These are phyloP conservation scores for Hura crepitans DNA, from an alignment of 441 rosid genomes.

Conservation along the genomic window DNA sequence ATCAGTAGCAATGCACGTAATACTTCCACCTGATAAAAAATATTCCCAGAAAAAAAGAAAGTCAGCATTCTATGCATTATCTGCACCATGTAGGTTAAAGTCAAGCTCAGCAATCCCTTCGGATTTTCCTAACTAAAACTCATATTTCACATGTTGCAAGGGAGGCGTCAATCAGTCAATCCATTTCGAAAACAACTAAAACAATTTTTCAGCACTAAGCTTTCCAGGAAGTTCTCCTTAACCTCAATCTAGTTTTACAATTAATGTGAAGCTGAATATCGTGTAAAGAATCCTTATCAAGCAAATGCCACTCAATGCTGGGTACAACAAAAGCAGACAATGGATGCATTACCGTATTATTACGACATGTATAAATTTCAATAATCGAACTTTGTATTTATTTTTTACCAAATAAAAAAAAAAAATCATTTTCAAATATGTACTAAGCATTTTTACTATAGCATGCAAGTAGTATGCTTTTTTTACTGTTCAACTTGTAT, in stretches of 20 bases:
- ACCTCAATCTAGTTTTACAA: background rate
- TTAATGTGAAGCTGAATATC: background rate
- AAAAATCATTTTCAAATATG: too few relatives aligned
- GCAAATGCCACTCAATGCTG: background rate
- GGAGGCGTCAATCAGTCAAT: background rate
- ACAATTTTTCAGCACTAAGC: background rate
- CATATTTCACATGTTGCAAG: background rate
- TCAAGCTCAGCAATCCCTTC: background rate
- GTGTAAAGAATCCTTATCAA: background rate
- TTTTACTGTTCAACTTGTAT: too few relatives aligned
- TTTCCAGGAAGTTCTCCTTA: background rate
- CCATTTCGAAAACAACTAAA: background rate
- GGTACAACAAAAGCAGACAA: too few relatives aligned
- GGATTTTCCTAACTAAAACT: background rate
- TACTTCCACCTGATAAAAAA: conserved; percentile 44
- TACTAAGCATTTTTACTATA: too few relatives aligned
- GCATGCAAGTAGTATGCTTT: too few relatives aligned
- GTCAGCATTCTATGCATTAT: background rate
- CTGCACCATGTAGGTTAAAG: background rate
- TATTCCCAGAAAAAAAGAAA: background rate
- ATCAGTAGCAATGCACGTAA: conserved; percentile 66
- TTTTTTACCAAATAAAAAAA: too few relatives aligned
- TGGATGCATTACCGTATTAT: too few relatives aligned
- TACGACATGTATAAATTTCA: too few relatives aligned
- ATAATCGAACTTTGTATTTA: too few relatives aligned